Percentiles rank a stretch among this genome's conserved stretches.
phyloP scores from a whole-genome alignment of 306 rosid genomes.

The Castanea mollissima region DNA sequence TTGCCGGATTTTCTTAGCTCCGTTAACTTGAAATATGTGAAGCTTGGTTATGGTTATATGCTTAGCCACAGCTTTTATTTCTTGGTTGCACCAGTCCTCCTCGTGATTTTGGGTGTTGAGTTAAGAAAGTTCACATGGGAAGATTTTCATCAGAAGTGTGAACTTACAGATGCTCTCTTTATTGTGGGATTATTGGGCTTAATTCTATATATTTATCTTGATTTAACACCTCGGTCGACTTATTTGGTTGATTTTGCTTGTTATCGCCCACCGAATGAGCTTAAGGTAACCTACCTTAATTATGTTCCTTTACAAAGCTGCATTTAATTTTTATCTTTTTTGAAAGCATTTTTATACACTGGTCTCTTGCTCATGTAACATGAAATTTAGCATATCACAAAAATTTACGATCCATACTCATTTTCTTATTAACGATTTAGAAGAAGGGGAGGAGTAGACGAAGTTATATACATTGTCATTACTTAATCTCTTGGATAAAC shows the following conservation, averaged over 20 bases:
- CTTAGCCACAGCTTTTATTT: conserved; percentile 12
- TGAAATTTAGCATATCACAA: too few relatives aligned
- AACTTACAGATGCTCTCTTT: conserved; percentile 11
- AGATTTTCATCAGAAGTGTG: neutral
- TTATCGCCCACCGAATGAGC: conserved; percentile 58
- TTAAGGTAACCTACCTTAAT: conserved; percentile 40
- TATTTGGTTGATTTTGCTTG: conserved; percentile 71
- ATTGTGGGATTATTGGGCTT: conserved; percentile 2
- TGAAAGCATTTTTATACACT: too few relatives aligned
- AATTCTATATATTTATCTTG: conserved; percentile 23
- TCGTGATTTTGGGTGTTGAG: conserved; percentile 6
- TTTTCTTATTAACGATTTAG: too few relatives aligned
- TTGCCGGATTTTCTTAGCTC: conserved; percentile 21
- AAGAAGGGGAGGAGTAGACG: too few relatives aligned
- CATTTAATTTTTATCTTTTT: neutral
- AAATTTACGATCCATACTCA: too few relatives aligned
- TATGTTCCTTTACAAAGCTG: neutral
- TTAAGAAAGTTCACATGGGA: conserved; percentile 3
- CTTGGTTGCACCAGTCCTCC: conserved; percentile 11
- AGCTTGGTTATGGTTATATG: conserved; percentile 25
- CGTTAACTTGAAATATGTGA: conserved; percentile 23
- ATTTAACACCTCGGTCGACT: conserved; percentile 38
- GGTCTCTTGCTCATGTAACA: too few relatives aligned
- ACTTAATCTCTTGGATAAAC: too few relatives aligned
- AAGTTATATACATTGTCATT: too few relatives aligned